These are phyloP conservation scores for Verticillium nubilum DNA, from an alignment of 2,329 filamentous ascomycete species.

Conservation along the genomic window DNA sequence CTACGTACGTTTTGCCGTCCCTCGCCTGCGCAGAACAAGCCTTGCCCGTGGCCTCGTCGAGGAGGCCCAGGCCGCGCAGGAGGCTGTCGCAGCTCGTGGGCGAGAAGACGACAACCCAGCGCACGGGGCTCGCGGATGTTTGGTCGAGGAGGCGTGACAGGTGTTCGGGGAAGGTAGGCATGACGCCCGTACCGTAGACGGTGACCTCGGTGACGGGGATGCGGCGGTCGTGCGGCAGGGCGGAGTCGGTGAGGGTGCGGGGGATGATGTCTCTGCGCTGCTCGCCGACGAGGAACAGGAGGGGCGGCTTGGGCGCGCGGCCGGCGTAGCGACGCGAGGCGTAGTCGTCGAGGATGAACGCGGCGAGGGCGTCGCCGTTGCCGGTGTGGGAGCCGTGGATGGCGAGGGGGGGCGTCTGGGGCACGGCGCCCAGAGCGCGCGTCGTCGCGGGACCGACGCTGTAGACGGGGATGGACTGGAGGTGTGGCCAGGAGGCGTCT, in stretches of 20 bases:
- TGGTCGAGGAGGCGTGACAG: conserved; percentile 49
- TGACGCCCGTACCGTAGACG: conserved; percentile 81
- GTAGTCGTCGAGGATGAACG: conserved; percentile 77
- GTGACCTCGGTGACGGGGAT: conserved; percentile 73
- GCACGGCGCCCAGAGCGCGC: conserved; percentile 59
- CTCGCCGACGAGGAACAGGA: conserved; percentile 88
- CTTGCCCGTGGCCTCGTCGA: conserved; percentile 41
- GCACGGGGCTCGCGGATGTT: conserved; percentile 31
- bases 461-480: conserved; percentile 60
- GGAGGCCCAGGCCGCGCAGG: conserved; percentile 45
- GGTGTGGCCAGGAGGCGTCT: conserved; percentile 39
- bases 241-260: conserved; percentile 60
- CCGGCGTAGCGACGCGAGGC: conserved; percentile 39
- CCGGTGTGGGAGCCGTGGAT: conserved; percentile 79
- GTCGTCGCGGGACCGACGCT: conserved; percentile 79
- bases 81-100: conserved; percentile 60
- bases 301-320: conserved; percentile 44
- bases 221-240: conserved; percentile 39
- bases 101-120: conserved; percentile 75
- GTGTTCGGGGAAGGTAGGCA: conserved; percentile 68
- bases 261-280: conserved; percentile 88
- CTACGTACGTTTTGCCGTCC: conserved; percentile 54
- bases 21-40: conserved; percentile 16
- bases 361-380: conserved; percentile 74
- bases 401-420: conserved; percentile 44